Evolutionary conservation across 768 basidiomycete genomes (phyloP).

Genomic region (Lactarius psammicola): DNA sequence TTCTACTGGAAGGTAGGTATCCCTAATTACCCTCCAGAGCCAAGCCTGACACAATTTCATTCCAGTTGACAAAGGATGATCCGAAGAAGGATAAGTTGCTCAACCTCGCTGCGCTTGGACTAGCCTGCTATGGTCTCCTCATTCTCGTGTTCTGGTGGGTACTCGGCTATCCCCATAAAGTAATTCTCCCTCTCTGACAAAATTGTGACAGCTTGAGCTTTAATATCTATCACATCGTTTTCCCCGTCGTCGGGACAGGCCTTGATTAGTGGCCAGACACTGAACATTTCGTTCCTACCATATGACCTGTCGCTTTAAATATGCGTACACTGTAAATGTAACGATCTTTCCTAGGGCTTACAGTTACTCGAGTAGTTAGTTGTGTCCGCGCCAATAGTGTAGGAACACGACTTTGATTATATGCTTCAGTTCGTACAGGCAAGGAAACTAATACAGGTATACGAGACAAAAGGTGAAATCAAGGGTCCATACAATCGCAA

Average conservation of each 20-base stretch:
- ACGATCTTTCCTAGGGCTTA: not conserved
- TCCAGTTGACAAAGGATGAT: slow-evolving; percentile 69
- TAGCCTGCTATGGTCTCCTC: slow-evolving; percentile 71
- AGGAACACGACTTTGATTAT: not conserved
- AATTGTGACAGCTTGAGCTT: slow-evolving; percentile 58
- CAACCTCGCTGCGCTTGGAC: slow-evolving; percentile 57
- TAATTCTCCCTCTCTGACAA: slow-evolving; percentile 19
- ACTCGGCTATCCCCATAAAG: not conserved
- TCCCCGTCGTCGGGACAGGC: slow-evolving; percentile 32
- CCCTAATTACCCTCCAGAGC: not conserved
- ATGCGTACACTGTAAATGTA: slow-evolving; percentile 5
- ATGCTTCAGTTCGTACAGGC: slow-evolving; percentile 1
- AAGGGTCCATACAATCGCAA: slow-evolving; percentile 12
- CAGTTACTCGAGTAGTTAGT: not conserved
- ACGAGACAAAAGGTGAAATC: not conserved
- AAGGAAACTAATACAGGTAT: not conserved
- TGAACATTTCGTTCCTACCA: not conserved
- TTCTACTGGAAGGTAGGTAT: slow-evolving; percentile 85
- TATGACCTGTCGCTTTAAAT: not conserved
- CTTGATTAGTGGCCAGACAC: slow-evolving; percentile 8
- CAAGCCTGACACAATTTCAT: not conserved
- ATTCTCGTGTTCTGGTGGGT: slow-evolving; percentile 89
- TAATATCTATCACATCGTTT: slow-evolving; percentile 68
- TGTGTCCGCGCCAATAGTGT: not conserved
- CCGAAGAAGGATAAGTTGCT: slow-evolving; percentile 51